Conservation (phyloP, 2,329 filamentous ascomycete genomes). For the Tolypocladium ovalisporum region DNA sequence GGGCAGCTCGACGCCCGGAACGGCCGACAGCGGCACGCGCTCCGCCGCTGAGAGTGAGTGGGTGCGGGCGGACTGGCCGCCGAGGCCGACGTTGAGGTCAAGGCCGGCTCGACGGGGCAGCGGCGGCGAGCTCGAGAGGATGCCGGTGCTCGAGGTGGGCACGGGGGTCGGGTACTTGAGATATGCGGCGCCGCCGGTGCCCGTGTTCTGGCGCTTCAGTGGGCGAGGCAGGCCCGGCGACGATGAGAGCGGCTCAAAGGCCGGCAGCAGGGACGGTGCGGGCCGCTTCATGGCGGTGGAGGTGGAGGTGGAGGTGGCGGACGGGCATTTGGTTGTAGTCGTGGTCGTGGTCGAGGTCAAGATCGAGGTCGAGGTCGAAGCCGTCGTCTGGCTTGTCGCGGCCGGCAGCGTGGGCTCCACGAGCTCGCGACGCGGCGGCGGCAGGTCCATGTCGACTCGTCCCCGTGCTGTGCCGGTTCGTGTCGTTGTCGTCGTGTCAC, state of each 20-base stretch:
- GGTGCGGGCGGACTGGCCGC: not conserved
- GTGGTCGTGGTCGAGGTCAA: constrained; percentile 3
- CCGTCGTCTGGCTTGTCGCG: constrained; percentile 7
- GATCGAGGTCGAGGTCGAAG: constrained; percentile 1
- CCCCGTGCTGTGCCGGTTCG: not conserved
- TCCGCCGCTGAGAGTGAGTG: constrained; percentile 40
- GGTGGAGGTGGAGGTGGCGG: constrained; percentile 6
- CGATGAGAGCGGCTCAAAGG: constrained; percentile 72
- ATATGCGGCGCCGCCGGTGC: constrained; percentile 30
- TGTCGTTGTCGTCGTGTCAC: not conserved
- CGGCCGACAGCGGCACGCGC: constrained; percentile 68
- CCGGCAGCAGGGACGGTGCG: constrained; percentile 59
- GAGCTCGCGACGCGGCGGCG: constrained; percentile 13
- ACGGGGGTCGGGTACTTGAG: constrained; percentile 84
- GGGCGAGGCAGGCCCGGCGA: constrained; percentile 62
- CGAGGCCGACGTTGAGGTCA: not conserved
- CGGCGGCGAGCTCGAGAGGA: constrained; percentile 78
- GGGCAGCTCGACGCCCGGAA: constrained; percentile 73
- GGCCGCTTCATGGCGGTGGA: constrained; percentile 42
- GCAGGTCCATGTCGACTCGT: constrained; percentile 26
- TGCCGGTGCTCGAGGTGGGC: constrained; percentile 86
- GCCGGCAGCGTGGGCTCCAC: constrained; percentile 23
- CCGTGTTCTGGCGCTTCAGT: constrained; percentile 52
- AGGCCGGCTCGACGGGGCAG: constrained; percentile 15
- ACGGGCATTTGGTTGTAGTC: not conserved